Conservation (phyloP, 2,329 filamentous ascomycete genomes). For the Sporothrix protearum region DNA sequence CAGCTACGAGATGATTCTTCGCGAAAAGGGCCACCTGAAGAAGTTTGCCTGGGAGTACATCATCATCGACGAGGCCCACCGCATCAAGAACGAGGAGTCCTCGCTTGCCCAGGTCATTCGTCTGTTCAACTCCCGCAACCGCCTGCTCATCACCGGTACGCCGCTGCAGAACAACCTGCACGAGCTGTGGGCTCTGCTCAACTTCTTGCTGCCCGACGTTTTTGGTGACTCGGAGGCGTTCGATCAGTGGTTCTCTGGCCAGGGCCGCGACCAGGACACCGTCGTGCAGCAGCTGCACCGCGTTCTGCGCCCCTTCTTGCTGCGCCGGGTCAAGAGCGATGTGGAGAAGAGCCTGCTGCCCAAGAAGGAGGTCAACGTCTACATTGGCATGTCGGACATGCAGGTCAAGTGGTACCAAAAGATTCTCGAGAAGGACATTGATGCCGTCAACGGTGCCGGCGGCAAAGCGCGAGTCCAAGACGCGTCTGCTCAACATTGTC, state of each 20-base stretch:
- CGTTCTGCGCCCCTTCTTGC: slow-evolving; percentile 85
- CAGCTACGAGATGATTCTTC: slow-evolving; percentile 97
- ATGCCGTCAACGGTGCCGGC: slow-evolving; percentile 93
- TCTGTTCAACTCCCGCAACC: slow-evolving; percentile 91
- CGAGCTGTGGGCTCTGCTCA: slow-evolving; percentile 94
- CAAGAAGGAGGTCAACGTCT: slow-evolving; percentile 96
- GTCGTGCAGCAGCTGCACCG: slow-evolving; percentile 95
- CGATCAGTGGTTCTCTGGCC: slow-evolving; percentile 94
- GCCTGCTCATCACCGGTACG: slow-evolving; percentile 92
- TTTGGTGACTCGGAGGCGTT: slow-evolving; percentile 97
- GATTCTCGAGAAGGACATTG: slow-evolving; percentile 97
- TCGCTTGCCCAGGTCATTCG: slow-evolving; percentile 95
- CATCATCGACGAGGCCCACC: slow-evolving; percentile 95
- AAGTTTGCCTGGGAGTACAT: slow-evolving; percentile 99
- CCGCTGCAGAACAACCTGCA: slow-evolving; percentile 97
- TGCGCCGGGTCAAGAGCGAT: slow-evolving; percentile 94
- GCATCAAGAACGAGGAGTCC: slow-evolving; percentile 99
- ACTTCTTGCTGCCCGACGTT: slow-evolving; percentile 96
- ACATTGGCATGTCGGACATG: slow-evolving; percentile 99
- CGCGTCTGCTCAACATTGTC: slow-evolving; percentile 92
- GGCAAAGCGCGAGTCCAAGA: slow-evolving; percentile 99
- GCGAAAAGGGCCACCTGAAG: slow-evolving; percentile 90
- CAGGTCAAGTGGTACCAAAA: slow-evolving; percentile 99
- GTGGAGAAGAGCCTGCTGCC: slow-evolving; percentile 96
- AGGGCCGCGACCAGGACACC: slow-evolving; percentile 86